Base-by-base conservation (phyloP, 2,329 filamentous ascomycete genomes). In the Chaetomium globosum region DNA sequence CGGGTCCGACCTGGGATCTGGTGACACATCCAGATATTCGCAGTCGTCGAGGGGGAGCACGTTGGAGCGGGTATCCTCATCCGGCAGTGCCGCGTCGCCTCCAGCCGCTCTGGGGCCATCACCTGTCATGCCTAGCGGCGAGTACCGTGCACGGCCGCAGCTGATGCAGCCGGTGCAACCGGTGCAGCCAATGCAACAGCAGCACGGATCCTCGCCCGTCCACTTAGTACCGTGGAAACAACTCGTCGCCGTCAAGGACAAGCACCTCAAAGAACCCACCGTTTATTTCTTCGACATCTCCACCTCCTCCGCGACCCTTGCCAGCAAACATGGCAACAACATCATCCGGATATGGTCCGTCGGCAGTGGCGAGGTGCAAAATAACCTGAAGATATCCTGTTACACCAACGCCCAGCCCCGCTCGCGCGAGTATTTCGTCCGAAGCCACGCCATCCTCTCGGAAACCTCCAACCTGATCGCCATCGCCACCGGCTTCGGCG, bases 341-440 rank as follows among this genome's bases (percentile, higher is more conserved):
- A 66, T 73, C 31, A 67, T 75, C 65, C 68, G 70, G 39, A 63
- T 75, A 36, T 74, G 73, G 73, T 72, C 71, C 13, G 66, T 74
- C 23, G 70, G 67, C 30, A 70, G 66, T 9, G 70, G 70, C 23
- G 63, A 67, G 13, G 64, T 74, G 5, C 70, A 70, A 30, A 73
- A 68, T 61, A 67, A 69, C 46, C 72, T 80, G 72, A 80, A 80
- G 49, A 73, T 79, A 39, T 74, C 75, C 1, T 77, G 76, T 10
- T 79, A 79, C 65, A 78, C 77, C 1, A 77, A 77, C 16, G 75
- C 76, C 0, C 76, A 75, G 55, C 70, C 74, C 1, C 76, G 78
- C 0, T 78, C 76, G 4, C 76, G 78, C 61, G 78, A 80, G 46
- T 80, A 79, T 66, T 74, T 80, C 61, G 77, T 80, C n/a, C 77